phyloP scores from a whole-genome alignment of 2,329 filamentous ascomycete genomes.

The Aureobasidium melanogenum region DNA sequence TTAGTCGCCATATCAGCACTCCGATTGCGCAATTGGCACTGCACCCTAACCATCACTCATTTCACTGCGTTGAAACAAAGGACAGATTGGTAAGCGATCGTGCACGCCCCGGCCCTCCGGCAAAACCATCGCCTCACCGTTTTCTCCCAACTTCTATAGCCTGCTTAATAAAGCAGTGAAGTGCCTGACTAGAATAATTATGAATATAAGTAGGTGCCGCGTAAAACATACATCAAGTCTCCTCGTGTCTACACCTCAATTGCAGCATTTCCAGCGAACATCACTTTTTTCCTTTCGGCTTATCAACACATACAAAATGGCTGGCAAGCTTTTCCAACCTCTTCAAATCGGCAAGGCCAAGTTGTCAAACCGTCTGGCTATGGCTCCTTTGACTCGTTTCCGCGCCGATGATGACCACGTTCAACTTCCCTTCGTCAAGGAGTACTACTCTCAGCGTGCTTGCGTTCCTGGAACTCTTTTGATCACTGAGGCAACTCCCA shows the following conservation, averaged over 20 bases:
- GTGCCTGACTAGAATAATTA: neutral
- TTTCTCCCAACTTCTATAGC: slow-evolving; percentile 1
- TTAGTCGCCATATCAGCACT: no score
- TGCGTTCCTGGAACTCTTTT: slow-evolving; percentile 45
- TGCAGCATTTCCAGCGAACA: neutral
- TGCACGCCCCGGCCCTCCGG: neutral
- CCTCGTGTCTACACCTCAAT: neutral
- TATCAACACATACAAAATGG: slow-evolving; percentile 1
- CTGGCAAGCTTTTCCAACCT: slow-evolving; percentile 30
- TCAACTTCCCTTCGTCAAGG: slow-evolving; percentile 21
- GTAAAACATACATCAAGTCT: neutral
- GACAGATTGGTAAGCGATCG: slow-evolving; percentile 7
- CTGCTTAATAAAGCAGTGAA: slow-evolving; percentile 11
- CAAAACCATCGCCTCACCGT: neutral
- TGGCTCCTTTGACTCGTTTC: slow-evolving; percentile 50
- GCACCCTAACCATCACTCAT: neutral
- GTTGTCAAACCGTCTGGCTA: slow-evolving; percentile 40
- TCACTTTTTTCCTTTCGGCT: neutral
- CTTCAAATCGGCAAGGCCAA: slow-evolving; percentile 33
- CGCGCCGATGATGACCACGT: slow-evolving; percentile 40
- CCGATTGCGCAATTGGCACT: neutral
- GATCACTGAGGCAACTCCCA: slow-evolving; percentile 50
- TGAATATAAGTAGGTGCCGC: neutral
- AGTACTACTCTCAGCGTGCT: slow-evolving; percentile 15
- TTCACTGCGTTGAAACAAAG: neutral